phyloP scores from a whole-genome alignment of 306 rosid genomes.

The Fragaria iinumae region DNA sequence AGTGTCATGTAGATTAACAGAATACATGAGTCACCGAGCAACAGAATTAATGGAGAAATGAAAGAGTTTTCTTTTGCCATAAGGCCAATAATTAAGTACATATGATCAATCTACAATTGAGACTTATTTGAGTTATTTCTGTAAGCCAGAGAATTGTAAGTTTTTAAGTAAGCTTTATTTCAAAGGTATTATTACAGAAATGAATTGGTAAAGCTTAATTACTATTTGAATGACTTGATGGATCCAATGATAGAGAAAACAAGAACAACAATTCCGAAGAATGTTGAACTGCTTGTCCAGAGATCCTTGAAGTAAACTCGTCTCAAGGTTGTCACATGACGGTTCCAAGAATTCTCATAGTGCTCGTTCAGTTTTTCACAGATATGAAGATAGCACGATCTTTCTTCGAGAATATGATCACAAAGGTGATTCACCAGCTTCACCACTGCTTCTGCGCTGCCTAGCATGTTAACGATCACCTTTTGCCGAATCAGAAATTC shows the following conservation, averaged over 20 bases:
- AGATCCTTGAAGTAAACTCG: constrained; percentile 54
- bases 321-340: constrained; percentile 38
- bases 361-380: constrained; percentile 26
- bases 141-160: too few species aligned
- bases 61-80: too few species aligned
- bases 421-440: constrained; percentile 37
- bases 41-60: too few species aligned
- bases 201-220: too few species aligned
- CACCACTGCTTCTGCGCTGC: constrained; percentile 46
- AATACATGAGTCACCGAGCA: too few species aligned
- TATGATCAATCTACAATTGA: too few species aligned
- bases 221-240: background rate
- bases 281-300: constrained; percentile 54
- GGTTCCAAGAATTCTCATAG: constrained; percentile 43
- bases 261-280: constrained; percentile 41
- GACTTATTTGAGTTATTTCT: too few species aligned
- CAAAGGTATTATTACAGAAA: too few species aligned
- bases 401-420: constrained; percentile 31
- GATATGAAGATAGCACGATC: constrained; percentile 24
- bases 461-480: constrained; percentile 41
- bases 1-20: too few species aligned
- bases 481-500: constrained; percentile 41
- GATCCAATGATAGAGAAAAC: constrained; percentile 8
- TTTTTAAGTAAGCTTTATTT: too few species aligned
- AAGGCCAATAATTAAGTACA: too few species aligned